A percentile compares a stretch with the other conserved stretches of the same genome.
Conservation (phyloP, 257 asterid genomes). For the Petunia axillaris region DNA sequence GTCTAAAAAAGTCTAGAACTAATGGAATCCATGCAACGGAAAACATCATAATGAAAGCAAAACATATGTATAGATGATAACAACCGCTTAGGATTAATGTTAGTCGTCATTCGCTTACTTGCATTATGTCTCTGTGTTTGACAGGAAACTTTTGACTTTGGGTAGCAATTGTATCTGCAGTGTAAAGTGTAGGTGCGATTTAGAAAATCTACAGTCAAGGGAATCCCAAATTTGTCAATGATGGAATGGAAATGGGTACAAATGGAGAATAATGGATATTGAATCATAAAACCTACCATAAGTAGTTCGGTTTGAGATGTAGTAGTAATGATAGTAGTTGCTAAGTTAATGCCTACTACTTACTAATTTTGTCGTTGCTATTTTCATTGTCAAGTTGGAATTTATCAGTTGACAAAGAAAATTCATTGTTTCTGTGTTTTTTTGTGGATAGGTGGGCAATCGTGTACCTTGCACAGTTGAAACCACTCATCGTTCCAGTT, state of each 20-base stretch:
- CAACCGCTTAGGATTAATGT: too few species aligned
- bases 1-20: too few species aligned
- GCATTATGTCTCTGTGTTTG: too few species aligned
- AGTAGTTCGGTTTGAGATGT: not conserved
- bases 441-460: constrained; percentile 78
- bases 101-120: too few species aligned
- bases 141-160: too few species aligned
- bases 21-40: too few species aligned
- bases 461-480: constrained; percentile 89
- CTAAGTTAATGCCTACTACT: not conserved
- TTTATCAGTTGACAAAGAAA: not conserved
- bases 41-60: too few species aligned
- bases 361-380: not conserved
- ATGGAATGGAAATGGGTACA: not conserved
- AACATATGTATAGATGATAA: too few species aligned
- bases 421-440: constrained; percentile 26
- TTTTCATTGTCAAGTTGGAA: not conserved
- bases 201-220: too few species aligned
- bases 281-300: not conserved
- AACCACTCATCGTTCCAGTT: constrained; percentile 87
- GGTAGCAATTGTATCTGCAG: too few species aligned
- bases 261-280: not conserved
- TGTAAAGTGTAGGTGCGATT: too few species aligned
- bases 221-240: not conserved
- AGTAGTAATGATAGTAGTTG: not conserved